These are phyloP conservation scores for Colletotrichum brevisporum DNA, from an alignment of 2,329 filamentous ascomycete species.

Conservation along the genomic window DNA sequence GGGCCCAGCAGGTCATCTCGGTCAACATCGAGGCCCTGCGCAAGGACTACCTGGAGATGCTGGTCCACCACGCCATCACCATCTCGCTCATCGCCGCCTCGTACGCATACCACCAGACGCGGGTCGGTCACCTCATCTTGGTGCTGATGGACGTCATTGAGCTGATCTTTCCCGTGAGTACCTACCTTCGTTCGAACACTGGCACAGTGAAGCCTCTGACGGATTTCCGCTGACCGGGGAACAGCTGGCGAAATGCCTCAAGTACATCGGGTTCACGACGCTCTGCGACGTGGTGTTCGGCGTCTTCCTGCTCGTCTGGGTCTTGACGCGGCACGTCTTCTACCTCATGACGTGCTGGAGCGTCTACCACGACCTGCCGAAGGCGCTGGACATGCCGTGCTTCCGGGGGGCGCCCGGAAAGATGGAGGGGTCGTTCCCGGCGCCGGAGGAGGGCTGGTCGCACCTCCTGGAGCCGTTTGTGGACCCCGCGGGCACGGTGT, in stretches of 20 bases:
- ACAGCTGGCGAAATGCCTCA: too few relatives aligned
- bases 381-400: neutral
- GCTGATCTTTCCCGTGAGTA: conserved; percentile 11
- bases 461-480: conserved; percentile 13
- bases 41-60: conserved; percentile 3
- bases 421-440: neutral
- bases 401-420: neutral
- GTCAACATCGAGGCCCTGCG: conserved; percentile 22
- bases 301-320: conserved; percentile 16
- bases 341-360: neutral
- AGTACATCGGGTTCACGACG: conserved; percentile 4
- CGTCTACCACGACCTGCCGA: too few relatives aligned
- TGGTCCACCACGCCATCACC: conserved; percentile 75
- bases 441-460: conserved; percentile 2
- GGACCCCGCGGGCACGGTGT: conserved; percentile 4
- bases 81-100: conserved; percentile 71
- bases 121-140: conserved; percentile 11
- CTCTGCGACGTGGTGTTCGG: conserved; percentile 20
- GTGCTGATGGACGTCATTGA: conserved; percentile 23
- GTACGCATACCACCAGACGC: conserved; percentile 21
- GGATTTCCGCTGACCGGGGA: too few relatives aligned
- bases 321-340: conserved; percentile 15
- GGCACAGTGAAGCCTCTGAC: too few relatives aligned
- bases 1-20: conserved; percentile 28
- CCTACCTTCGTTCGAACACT: neutral